Base-by-base conservation (phyloP, 2,329 filamentous ascomycete species). In the Penicillium concentricum region DNA sequence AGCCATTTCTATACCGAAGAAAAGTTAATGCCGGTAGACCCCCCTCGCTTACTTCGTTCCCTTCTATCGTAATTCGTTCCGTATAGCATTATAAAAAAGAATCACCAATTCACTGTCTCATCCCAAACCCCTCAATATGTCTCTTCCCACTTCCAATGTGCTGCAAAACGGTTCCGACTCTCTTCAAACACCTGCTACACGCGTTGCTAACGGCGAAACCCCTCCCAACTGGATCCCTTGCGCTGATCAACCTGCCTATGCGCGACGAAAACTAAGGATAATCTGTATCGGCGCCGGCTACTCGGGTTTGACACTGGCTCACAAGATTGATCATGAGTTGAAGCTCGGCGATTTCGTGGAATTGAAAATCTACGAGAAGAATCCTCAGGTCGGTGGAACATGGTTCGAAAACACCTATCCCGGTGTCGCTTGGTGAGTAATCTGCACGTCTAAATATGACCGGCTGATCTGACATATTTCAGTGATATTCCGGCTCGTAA, bases 401-500 rank as follows among this genome's bases (percentile, higher is more conserved):
- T 62, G 60, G 56, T 30, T 46, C 30, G 56, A 61, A n/a, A 62
- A 61, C 24, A 38, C 24, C 51, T 60, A 61, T 45, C 69, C 69
- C 3, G 70, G 70, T 5, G 70, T 69, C 50, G 65, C 66, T 22
- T 73, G 71, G 50, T 53, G 26, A 52, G 48, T 47, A 30, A 5
- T n/a, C 7, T 18, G 12, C n/a, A 10, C 9, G 5, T 41, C 30
- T 22, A n/a, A 13, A 10, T 1, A 16, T 18, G 3, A n/a, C 26
- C 9, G 2, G 9, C 15, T 41, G 15, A 24, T 24, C 18, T 46
- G 18, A 47, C n/a, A 2, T 22, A 16, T 51, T 51, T 5, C 10
- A 58, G 56, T 56, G 72, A 75, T 30, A 66, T 71, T 13, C 64
- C 69, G 1, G 61, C 61, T n/a, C 62, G 67, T 48, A 65, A 61